Conservation (phyloP, 139 green algal species). For the Bryopsis sp. region DNA sequence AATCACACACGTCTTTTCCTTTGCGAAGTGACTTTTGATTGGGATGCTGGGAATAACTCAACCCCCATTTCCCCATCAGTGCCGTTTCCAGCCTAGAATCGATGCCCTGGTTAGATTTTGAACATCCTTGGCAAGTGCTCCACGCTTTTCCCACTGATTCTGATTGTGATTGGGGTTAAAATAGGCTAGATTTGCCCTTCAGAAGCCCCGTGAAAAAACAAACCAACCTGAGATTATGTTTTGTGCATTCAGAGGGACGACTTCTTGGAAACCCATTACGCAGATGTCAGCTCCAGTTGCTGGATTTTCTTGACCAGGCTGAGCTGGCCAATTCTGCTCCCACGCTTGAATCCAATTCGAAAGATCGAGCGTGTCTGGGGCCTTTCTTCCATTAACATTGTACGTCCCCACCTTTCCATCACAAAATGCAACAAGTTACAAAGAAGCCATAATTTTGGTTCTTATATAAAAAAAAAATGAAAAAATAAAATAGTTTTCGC, state of each 20-base stretch:
- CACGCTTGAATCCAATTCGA: conserved; percentile 35
- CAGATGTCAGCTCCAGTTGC: conserved; percentile 40
- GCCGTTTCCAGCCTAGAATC: too few species aligned
- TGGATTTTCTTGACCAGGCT: background rate
- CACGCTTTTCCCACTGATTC: too few species aligned
- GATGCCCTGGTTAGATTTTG: too few species aligned
- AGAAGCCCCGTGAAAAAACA: background rate
- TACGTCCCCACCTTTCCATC: conserved; percentile 43
- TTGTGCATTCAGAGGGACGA: conserved; percentile 62
- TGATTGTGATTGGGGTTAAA: too few species aligned
- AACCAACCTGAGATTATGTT: conserved; percentile 56
- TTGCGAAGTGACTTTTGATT: too few species aligned
- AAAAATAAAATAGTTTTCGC: too few species aligned
- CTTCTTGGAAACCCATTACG: conserved; percentile 71
- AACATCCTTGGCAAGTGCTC: too few species aligned
- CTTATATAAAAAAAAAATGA: too few species aligned
- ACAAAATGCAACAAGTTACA: background rate
- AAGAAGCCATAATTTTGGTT: too few species aligned
- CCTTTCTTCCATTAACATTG: conserved; percentile 62
- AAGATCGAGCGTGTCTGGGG: conserved; percentile 35
- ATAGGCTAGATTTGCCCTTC: background rate
- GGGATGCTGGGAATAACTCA: too few species aligned
- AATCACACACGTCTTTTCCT: too few species aligned
- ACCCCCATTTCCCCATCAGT: too few species aligned
- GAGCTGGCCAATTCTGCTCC: background rate